A percentile compares a stretch with the other conserved stretches of the same genome.
Conservation (phyloP, 176 grass and related monocot genomes). For the maize (Zea mays) region Zm-B73-REFERENCE-NAM-5.0 NC_050096.1:296883501-296884000, state of each 20-base stretch:
- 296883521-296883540: background rate
- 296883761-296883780: conserved; percentile 51
- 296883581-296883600: background rate
- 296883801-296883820: conserved; percentile 50
- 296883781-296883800: conserved; percentile 52
- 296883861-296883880: conserved; percentile 15
- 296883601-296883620: conserved; percentile 13
- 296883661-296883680: background rate
- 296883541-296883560: background rate
- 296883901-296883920: conserved; percentile 40
- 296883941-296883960: conserved; percentile 53
- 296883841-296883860: conserved; percentile 22
- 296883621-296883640: conserved; percentile 7
- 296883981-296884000: conserved; percentile 51
- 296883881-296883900: conserved; percentile 44
- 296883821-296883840: conserved; percentile 19
- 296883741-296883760: conserved; percentile 58
- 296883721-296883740: conserved; percentile 38
- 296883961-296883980: conserved; percentile 61
- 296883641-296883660: conserved; percentile 2
- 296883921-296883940: conserved; percentile 21
- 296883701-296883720: conserved; percentile 35
- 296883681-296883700: conserved; percentile 53
- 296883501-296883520: background rate
- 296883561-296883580: background rate